phyloP scores from a whole-genome alignment of 257 asterid genomes.

The Anisodus acutangulus region DNA sequence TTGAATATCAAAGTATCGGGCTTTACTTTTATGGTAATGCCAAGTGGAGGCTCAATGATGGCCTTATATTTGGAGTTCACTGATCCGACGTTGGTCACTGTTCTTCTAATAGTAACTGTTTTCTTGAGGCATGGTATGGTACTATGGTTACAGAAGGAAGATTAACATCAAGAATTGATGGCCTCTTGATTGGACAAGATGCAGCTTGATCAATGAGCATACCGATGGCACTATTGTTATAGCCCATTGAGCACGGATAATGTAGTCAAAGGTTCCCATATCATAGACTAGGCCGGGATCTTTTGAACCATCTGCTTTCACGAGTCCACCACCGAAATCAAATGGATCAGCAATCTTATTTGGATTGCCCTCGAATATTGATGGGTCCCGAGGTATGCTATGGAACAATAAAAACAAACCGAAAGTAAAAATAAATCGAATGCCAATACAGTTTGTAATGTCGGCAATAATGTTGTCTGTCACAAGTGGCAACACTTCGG shows the following conservation, averaged over 20 bases:
- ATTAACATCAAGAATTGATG: constrained; percentile 48
- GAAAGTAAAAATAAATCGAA: too few species aligned
- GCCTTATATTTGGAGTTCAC: constrained; percentile 41
- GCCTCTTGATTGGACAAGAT: constrained; percentile 35
- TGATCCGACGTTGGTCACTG: constrained; percentile 54
- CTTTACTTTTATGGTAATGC: constrained; percentile 39
- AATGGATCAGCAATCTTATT: constrained; percentile 40
- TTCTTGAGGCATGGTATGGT: constrained; percentile 41
- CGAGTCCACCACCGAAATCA: constrained; percentile 48
- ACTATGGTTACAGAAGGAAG: constrained; percentile 52
- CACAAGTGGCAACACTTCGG: too few species aligned
- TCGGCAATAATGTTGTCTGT: too few species aligned
- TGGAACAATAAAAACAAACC: too few species aligned
- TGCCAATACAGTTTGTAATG: too few species aligned
- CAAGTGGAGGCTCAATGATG: constrained; percentile 50
- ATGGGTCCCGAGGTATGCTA: too few species aligned
- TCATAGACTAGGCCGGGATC: constrained; percentile 46
- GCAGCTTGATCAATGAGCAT: constrained; percentile 35
- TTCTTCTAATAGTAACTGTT: constrained; percentile 40
- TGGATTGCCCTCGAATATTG: constrained; percentile 26
- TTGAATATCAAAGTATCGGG: constrained; percentile 48
- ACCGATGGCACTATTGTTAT: constrained; percentile 35
- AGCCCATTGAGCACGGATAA: constrained; percentile 46
- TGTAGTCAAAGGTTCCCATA: constrained; percentile 36
- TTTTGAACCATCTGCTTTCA: constrained; percentile 35